These are phyloP conservation scores for Bipolaris sorokiniana DNA, from an alignment of 2,329 filamentous ascomycete species.

Conservation along the genomic window DNA sequence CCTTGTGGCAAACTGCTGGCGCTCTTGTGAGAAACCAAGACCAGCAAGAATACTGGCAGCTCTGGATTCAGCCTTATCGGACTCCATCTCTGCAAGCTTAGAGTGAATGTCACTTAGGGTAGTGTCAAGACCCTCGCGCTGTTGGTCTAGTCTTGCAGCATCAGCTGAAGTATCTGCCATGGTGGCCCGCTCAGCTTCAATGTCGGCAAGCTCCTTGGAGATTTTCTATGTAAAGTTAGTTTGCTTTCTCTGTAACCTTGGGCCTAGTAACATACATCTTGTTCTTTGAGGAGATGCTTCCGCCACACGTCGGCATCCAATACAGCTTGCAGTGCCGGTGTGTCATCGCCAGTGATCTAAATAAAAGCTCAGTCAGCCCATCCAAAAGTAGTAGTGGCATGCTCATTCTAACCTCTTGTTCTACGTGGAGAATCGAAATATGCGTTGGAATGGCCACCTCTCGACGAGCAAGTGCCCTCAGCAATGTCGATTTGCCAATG, in stretches of 20 bases:
- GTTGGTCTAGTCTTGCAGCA: slow-evolving; percentile 80
- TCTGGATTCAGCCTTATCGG: slow-evolving; percentile 94
- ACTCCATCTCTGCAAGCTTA: slow-evolving; percentile 98
- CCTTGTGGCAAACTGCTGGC: slow-evolving; percentile 91
- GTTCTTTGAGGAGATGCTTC: slow-evolving; percentile 89
- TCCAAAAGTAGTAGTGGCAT: neutral
- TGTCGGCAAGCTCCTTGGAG: slow-evolving; percentile 71
- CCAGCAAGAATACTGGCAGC: slow-evolving; percentile 96
- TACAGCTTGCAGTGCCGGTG: slow-evolving; percentile 90
- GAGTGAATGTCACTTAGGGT: slow-evolving; percentile 89
- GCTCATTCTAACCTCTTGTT: slow-evolving; percentile 78
- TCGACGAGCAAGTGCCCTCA: slow-evolving; percentile 88
- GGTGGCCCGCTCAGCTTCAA: slow-evolving; percentile 77
- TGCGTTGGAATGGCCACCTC: slow-evolving; percentile 94
- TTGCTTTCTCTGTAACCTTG: neutral
- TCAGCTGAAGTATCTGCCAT: slow-evolving; percentile 93
- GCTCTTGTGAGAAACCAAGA: slow-evolving; percentile 92
- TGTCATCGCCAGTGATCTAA: slow-evolving; percentile 92
- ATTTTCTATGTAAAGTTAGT: slow-evolving; percentile 66
- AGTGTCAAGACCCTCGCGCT: slow-evolving; percentile 87
- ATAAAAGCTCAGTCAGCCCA: slow-evolving; percentile 13
- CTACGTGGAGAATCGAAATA: slow-evolving; percentile 98
- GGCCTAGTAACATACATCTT: slow-evolving; percentile 65
- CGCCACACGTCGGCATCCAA: slow-evolving; percentile 98
- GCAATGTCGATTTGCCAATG: slow-evolving; percentile 85